These are phyloP conservation scores for Arthroderma uncinatum DNA, from an alignment of 2,329 filamentous ascomycete species.

Conservation along the genomic window DNA sequence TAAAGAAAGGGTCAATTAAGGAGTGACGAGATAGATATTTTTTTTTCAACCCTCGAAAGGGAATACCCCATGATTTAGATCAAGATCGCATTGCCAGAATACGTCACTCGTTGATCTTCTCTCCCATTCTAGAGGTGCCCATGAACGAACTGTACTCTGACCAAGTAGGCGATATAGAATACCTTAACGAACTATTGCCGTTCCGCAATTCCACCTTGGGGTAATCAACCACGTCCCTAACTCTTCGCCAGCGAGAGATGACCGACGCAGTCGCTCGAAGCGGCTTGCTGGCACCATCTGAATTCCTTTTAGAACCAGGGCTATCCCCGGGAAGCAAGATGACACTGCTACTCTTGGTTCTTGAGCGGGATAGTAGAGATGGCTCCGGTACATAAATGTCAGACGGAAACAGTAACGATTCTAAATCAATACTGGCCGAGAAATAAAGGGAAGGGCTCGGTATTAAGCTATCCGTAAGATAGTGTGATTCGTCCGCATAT, in stretches of 20 bases:
- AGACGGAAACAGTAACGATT: neutral
- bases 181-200: neutral
- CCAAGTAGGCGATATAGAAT: neutral
- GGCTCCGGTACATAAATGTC: neutral
- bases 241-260: constrained; percentile 14
- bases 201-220: neutral
- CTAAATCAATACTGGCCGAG: constrained; percentile 9
- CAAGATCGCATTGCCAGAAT: neutral
- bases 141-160: neutral
- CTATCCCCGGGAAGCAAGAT: constrained; percentile 20
- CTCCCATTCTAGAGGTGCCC: neutral
- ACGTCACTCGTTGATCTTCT: neutral
- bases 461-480: constrained; percentile 9
- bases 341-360: constrained; percentile 21
- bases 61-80: no score
- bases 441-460: constrained; percentile 10
- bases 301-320: neutral
- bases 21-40: neutral
- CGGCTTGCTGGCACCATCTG: neutral
- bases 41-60: neutral
- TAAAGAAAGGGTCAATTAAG: neutral
- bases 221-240: constrained; percentile 2
- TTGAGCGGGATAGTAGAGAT: constrained; percentile 3
- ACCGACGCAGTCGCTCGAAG: constrained; percentile 11
- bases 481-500: neutral